Evolutionary conservation across 2,329 filamentous ascomycete genomes (phyloP), one percentile per base, ranked within the genome.

Genomic region (Paraconiothyrium brasiliense): DNA sequence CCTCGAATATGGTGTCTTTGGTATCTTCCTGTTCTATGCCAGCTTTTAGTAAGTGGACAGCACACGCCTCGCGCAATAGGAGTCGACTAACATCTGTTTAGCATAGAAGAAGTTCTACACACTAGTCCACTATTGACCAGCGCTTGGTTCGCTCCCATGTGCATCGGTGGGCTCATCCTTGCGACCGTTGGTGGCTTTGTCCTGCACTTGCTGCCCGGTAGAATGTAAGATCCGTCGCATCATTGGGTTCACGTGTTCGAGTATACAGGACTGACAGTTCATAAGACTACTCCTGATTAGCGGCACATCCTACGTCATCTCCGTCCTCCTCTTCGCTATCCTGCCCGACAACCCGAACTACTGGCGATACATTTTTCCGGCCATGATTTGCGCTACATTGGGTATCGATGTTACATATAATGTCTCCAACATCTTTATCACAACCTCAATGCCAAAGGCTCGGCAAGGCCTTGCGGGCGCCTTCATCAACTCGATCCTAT

Each of bases 1-100:
- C 52, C 87, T 91, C 68, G 70, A 76, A n/a, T 79, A 78, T 57
- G 76, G 76, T 6, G 71, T 67, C 11, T 79, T 77, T 35, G 77
- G 77, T 22, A 73, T 79, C 27, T 79, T 71, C 57, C 64, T 79
- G 27, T 78, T 79, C 67, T 80, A 80, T 54, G 72, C 74, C 9
- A 78, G 72, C 43, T 78, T 79, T 58, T 79, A 79, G 65, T 69
- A 65, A 64, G 67, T 58, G 4, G 6, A 10, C 41, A 27, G 9
- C 37, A n/a, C 44, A 27, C 10, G 10, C 14, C 32, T 16, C 14
- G 20, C 11, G n/a, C 20, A n/a, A 22, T 2, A 39, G 14, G 16
- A 20, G 16, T 22, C 16, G 3, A 4, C 46, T 65, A 51, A 62
- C 60, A 57, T 13, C 6, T 16, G 20, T 13, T 22, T 22, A 69